Evolutionary conservation across 2,329 filamentous ascomycete species (phyloP).

Genomic region (Tolypocladium ophioglossoides): DNA sequence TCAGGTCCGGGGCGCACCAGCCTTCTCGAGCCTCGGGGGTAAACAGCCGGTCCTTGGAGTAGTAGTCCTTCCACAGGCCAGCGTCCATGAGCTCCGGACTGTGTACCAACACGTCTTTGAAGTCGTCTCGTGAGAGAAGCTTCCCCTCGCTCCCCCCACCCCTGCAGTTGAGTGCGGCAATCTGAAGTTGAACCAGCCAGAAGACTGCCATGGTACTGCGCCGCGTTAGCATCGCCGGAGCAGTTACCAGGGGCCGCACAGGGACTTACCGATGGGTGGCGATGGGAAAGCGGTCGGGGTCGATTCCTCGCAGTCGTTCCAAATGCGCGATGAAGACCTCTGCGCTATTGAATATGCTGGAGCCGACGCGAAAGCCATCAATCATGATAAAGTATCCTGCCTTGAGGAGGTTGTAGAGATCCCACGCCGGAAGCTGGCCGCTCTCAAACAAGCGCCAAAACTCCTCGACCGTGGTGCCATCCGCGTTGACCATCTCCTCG

Average conservation of each 20-base stretch:
- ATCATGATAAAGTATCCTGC: constrained; percentile 20
- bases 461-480: constrained; percentile 1
- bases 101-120: constrained; percentile 12
- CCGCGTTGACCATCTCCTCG: constrained; percentile 3
- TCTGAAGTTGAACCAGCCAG: constrained; percentile 22
- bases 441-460: constrained; percentile 18
- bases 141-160: not conserved
- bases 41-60: constrained; percentile 21
- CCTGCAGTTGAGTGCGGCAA: constrained; percentile 16
- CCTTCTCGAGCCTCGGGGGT: constrained; percentile 13
- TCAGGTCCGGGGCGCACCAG: constrained; percentile 20
- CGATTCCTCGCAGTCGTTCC: constrained; percentile 10
- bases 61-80: constrained; percentile 19
- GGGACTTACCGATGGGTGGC: constrained; percentile 18
- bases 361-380: constrained; percentile 12
- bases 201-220: constrained; percentile 21
- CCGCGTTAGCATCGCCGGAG: not conserved
- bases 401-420: constrained; percentile 22
- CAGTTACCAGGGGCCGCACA: not conserved
- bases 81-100: constrained; percentile 18
- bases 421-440: constrained; percentile 17
- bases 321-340: constrained; percentile 19
- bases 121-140: constrained; percentile 9
- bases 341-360: constrained; percentile 15
- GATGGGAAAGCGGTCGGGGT: constrained; percentile 20